These are phyloP conservation scores for Aspergillus sclerotioniger DNA, from an alignment of 495 filamentous ascomycete species.

Conservation along the genomic window DNA sequence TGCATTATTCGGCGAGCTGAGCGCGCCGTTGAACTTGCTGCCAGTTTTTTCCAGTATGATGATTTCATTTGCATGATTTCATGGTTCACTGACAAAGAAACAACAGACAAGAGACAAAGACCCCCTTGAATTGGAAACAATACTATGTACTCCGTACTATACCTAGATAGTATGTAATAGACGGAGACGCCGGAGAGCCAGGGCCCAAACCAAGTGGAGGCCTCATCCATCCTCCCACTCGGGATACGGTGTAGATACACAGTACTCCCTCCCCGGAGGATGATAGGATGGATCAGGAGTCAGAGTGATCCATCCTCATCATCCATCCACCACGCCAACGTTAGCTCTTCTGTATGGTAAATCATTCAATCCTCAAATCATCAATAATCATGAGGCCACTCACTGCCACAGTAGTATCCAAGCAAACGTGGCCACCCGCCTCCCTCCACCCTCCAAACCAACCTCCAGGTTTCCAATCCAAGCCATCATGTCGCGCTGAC, in stretches of 20 bases:
- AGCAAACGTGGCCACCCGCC: not conserved
- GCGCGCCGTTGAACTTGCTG: slow-evolving; percentile 18
- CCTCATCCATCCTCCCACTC: not conserved
- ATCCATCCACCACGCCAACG: slow-evolving; percentile 12
- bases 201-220: not conserved
- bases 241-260: not conserved
- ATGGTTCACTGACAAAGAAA: no score
- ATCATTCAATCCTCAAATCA: no score
- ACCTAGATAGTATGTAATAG: not conserved
- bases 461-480: no score
- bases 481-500: slow-evolving; percentile 4
- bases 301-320: no score
- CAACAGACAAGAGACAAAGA: no score
- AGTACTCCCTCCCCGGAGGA: not conserved
- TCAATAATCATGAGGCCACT: slow-evolving; percentile 19
- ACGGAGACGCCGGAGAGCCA: not conserved
- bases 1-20: slow-evolving; percentile 31
- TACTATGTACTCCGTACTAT: no score
- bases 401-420: slow-evolving; percentile 12
- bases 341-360: slow-evolving; percentile 20
- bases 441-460: not conserved
- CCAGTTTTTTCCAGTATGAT: not conserved
- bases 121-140: no score
- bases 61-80: slow-evolving; percentile 19
- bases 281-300: no score